Evolutionary conservation across 23 red algal species (phyloP).

Genomic region (Chondrus crispus): DNA sequence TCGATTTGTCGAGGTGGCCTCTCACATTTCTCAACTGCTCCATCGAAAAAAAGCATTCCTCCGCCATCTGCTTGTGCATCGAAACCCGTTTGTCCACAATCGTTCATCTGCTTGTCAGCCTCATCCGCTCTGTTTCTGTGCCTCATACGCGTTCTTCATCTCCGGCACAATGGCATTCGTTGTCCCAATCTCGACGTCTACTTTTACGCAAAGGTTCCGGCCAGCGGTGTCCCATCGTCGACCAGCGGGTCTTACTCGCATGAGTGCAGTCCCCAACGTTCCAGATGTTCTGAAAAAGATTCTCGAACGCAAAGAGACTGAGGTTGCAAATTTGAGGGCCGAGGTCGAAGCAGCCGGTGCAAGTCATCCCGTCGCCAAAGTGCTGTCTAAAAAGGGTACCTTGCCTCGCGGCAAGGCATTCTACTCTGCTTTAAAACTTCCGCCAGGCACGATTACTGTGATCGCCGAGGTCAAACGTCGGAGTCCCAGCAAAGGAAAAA

Average conservation of each 20-base stretch:
- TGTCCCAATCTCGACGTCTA: too few species aligned
- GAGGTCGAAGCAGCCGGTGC: conserved; percentile 37
- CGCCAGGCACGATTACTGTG: conserved; percentile 62
- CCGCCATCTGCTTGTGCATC: too few species aligned
- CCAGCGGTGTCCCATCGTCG: too few species aligned
- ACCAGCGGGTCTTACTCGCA: too few species aligned
- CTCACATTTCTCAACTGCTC: neutral
- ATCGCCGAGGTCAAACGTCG: conserved; percentile 98
- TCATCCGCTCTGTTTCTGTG: too few species aligned
- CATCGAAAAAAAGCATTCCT: too few species aligned
- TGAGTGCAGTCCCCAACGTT: neutral
- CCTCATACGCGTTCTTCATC: too few species aligned
- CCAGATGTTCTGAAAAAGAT: conserved; percentile 91
- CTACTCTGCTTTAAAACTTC: conserved; percentile 59
- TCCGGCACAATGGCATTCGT: too few species aligned
- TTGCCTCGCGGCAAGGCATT: conserved; percentile 49
- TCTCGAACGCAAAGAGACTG: conserved; percentile 77
- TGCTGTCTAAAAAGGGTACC: neutral
- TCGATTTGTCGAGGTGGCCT: too few species aligned
- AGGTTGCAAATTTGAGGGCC: conserved; percentile 69
- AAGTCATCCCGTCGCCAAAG: conserved; percentile 61
- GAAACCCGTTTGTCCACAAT: too few species aligned
- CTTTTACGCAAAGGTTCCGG: too few species aligned
- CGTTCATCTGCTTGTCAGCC: too few species aligned
- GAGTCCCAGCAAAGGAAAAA: conserved; percentile 76